phyloP scores from a whole-genome alignment of 2,329 filamentous ascomycete genomes.

The Escovopsis weberi region DNA sequence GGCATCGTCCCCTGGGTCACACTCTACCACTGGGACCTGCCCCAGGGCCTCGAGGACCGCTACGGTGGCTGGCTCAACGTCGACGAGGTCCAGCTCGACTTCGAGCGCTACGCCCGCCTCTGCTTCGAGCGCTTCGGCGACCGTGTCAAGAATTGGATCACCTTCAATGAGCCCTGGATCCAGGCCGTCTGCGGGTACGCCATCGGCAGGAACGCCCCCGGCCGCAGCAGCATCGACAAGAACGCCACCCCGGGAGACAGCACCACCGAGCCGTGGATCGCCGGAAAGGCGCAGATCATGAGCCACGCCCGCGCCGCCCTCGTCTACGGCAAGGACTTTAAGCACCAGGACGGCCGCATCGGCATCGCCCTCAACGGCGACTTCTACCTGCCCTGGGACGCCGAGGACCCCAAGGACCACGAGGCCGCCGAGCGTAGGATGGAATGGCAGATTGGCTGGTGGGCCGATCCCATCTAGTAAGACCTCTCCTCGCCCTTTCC shows the following conservation, averaged over 20 bases:
- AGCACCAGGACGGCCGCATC: conserved; percentile 17
- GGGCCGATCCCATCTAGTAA: conserved; percentile 24
- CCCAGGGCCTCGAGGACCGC: conserved; percentile 20
- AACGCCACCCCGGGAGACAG: conserved; percentile 13
- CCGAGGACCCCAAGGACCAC: conserved; percentile 9
- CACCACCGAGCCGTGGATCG: conserved; percentile 22
- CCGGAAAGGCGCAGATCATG: conserved; percentile 21
- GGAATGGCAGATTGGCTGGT: conserved; percentile 26
- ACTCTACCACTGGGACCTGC: conserved; percentile 48
- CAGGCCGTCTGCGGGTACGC: conserved; percentile 22
- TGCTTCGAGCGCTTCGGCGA: conserved; percentile 27
- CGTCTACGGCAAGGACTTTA: conserved; percentile 20
- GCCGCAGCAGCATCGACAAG: conserved; percentile 11
- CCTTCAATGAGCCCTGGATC: conserved; percentile 25
- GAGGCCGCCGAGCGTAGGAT: conserved; percentile 20
- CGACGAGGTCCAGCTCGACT: conserved; percentile 18
- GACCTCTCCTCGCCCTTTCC: conserved; percentile 1
- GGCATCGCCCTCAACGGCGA: conserved; percentile 24
- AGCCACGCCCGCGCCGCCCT: conserved; percentile 19
- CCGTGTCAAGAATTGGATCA: conserved; percentile 24
- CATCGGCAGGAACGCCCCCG: conserved; percentile 21
- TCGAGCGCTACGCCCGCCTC: conserved; percentile 21
- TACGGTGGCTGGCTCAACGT: conserved; percentile 22
- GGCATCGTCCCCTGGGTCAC: conserved; percentile 48
- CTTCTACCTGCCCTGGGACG: conserved; percentile 23